phyloP scores from a whole-genome alignment of 1,284 basidiomycete species.

The Leucoagaricus sp. region DNA sequence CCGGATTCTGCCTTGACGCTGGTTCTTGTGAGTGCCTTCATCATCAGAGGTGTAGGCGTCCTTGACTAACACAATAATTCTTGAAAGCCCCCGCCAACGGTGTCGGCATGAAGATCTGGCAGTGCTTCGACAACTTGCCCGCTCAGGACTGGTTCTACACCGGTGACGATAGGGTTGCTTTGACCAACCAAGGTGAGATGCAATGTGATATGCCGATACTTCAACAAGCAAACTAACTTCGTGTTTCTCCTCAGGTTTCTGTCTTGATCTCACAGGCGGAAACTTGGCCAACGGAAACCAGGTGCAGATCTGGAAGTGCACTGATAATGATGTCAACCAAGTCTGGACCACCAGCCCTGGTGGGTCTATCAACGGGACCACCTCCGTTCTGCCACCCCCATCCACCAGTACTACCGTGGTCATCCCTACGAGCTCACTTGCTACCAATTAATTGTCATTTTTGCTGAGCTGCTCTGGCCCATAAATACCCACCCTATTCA shows the following conservation, averaged over 20 bases:
- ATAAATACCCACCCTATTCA: background rate
- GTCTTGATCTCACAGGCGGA: constrained; percentile 16
- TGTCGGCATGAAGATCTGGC: constrained; percentile 19
- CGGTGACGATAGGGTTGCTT: constrained; percentile 13
- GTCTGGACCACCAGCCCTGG: constrained; percentile 14
- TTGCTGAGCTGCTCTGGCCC: background rate
- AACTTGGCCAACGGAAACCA: constrained; percentile 13
- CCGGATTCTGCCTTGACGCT: constrained; percentile 13
- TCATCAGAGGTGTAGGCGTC: background rate
- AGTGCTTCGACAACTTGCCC: constrained; percentile 16
- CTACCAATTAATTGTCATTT: background rate
- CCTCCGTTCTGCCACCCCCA: background rate
- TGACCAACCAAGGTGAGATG: constrained; percentile 13
- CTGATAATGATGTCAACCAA: constrained; percentile 15
- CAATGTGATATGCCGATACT: background rate
- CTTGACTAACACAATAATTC: background rate
- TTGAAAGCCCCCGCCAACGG: constrained; percentile 14
- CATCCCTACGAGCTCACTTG: background rate
- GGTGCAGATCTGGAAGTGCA: constrained; percentile 18
- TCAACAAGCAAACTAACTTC: background rate
- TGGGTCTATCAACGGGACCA: background rate
- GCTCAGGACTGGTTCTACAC: constrained; percentile 19
- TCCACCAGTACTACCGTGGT: background rate
- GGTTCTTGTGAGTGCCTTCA: constrained; percentile 2
- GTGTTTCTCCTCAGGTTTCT: constrained; percentile 5